Evolutionary conservation across 2,329 filamentous ascomycete species (phyloP).

Genomic region (Botrytis hyacinthi): DNA sequence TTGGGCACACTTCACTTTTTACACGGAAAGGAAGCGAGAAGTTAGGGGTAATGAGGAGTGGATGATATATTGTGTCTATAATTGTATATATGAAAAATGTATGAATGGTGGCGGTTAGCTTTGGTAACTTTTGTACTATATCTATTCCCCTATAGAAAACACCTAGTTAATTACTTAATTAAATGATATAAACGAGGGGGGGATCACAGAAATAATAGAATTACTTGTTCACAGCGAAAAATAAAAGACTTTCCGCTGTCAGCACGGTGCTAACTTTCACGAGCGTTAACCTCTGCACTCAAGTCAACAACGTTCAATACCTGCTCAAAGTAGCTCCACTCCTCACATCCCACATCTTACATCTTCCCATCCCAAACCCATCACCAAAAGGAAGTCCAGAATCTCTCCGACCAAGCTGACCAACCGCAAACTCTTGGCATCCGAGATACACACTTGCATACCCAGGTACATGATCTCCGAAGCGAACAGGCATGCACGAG

Average conservation of each 20-base stretch:
- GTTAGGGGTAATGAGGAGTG: neutral
- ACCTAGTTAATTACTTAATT: neutral
- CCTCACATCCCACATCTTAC: neutral
- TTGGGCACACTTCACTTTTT: neutral
- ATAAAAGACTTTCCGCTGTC: neutral
- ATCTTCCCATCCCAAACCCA: neutral
- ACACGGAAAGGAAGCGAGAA: neutral
- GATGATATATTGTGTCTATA: neutral
- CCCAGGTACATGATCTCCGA: neutral
- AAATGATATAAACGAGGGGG: neutral
- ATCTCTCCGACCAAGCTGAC: neutral
- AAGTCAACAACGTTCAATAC: neutral
- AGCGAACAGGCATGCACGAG: neutral
- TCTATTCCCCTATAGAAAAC: neutral
- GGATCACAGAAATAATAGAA: neutral
- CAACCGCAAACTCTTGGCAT: neutral
- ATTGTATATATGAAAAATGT: neutral
- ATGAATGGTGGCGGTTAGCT: neutral
- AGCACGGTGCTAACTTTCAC: neutral
- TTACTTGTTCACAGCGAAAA: neutral
- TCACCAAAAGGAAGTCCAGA: neutral
- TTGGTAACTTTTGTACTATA: neutral
- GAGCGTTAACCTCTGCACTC: neutral
- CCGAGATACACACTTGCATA: neutral
- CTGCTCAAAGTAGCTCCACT: neutral